A percentile compares a stretch with the other conserved stretches of the same genome.
These are phyloP conservation scores for Botrytis deweyae DNA, from an alignment of 2,329 filamentous ascomycete genomes.

Conservation along the genomic window DNA sequence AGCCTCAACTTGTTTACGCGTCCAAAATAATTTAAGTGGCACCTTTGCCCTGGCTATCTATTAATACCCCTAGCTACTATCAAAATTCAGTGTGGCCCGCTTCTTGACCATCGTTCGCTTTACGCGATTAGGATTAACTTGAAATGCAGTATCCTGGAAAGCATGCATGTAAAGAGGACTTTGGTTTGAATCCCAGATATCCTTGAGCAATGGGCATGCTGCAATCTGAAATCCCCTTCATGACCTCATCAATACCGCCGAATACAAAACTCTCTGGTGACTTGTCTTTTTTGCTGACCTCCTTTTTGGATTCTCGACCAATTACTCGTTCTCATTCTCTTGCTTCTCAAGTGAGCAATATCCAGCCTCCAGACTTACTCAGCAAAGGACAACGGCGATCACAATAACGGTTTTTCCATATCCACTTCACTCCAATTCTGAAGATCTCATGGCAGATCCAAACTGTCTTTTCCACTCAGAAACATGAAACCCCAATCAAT, in stretches of 20 bases:
- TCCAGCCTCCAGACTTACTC: not conserved
- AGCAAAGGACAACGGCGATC: not conserved
- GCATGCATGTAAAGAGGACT: not conserved
- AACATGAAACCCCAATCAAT: not conserved
- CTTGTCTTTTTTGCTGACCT: not conserved
- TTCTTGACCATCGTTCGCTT: not conserved
- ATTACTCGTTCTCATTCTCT: not conserved
- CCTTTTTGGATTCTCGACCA: not conserved
- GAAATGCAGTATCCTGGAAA: not conserved
- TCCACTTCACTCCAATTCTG: not conserved
- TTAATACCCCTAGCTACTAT: conserved; percentile 11
- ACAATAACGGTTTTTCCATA: conserved; percentile 14
- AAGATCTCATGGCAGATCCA: conserved; percentile 5
- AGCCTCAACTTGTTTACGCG: conserved; percentile 9
- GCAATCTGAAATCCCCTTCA: not conserved
- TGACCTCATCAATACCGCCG: conserved; percentile 13
- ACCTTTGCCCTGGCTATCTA: not conserved
- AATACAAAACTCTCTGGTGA: not conserved
- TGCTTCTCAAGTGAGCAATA: not conserved
- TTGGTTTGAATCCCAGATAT: not conserved
- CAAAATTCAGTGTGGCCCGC: not conserved
- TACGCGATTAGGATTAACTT: conserved; percentile 5
- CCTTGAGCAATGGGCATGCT: not conserved
- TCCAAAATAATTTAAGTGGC: conserved; percentile 9
- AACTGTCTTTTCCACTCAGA: not conserved